Evolutionary conservation across 208 protist species (phyloP).

Genomic region (Perkinsela sp.): DNA sequence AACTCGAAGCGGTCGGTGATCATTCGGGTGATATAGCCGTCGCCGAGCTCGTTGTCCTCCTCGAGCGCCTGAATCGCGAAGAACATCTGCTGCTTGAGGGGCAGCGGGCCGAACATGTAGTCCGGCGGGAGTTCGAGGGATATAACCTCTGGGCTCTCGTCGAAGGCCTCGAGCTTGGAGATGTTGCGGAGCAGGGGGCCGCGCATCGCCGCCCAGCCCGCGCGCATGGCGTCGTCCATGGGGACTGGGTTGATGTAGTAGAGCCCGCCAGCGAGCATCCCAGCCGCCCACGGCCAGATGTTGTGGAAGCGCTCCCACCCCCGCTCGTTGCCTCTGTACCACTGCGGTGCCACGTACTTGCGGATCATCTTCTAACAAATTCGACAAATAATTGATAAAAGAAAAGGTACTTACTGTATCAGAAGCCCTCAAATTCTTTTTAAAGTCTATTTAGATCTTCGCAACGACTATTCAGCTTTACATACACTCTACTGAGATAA

Average conservation of each 20-base stretch:
- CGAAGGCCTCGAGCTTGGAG: constrained; percentile 58
- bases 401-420: too few relatives aligned
- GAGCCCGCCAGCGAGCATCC: constrained; percentile 25
- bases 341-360: constrained; percentile 27
- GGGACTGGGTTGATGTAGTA: constrained; percentile 56
- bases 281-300: constrained; percentile 54
- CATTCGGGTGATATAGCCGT: constrained; percentile 51
- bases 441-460: too few relatives aligned
- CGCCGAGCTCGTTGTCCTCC: constrained; percentile 52
- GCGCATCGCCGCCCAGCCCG: constrained; percentile 35
- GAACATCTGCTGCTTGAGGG: constrained; percentile 51
- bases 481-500: too few relatives aligned
- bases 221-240: constrained; percentile 39
- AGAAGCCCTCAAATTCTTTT: too few relatives aligned
- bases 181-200: constrained; percentile 38
- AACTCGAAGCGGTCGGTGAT: constrained; percentile 57
- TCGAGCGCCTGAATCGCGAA: constrained; percentile 47
- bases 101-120: constrained; percentile 47
- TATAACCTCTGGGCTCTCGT: constrained; percentile 56
- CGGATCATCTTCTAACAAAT: too few relatives aligned
- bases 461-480: too few relatives aligned
- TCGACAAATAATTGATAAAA: too few relatives aligned
- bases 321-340: constrained; percentile 35
- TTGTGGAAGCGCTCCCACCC: constrained; percentile 36
- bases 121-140: constrained; percentile 53